These are phyloP conservation scores for Gelatoporia subvermispora DNA, from an alignment of 768 basidiomycete species.

Conservation along the genomic window DNA sequence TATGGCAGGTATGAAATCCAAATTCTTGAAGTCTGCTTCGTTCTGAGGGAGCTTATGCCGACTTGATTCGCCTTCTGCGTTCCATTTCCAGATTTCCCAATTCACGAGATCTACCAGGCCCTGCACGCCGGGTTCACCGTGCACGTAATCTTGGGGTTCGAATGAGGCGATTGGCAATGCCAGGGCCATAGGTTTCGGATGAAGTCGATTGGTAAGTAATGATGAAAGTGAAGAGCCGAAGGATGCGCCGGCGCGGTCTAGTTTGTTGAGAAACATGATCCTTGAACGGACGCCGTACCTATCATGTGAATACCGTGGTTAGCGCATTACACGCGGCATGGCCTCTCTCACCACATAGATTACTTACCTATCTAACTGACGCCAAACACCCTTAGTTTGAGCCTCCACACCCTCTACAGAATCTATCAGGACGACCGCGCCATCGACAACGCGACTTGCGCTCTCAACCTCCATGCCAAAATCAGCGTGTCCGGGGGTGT, in stretches of 20 bases:
- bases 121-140: slow-evolving; percentile 79
- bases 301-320: neutral
- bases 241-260: slow-evolving; percentile 84
- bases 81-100: slow-evolving; percentile 82
- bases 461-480: slow-evolving; percentile 98
- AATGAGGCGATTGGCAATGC: slow-evolving; percentile 79
- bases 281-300: slow-evolving; percentile 80
- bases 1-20: slow-evolving; percentile 40
- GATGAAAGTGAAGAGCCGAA: slow-evolving; percentile 69
- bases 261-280: slow-evolving; percentile 82
- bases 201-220: slow-evolving; percentile 67
- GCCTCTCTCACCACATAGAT: slow-evolving; percentile 30
- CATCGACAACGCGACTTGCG: slow-evolving; percentile 85
- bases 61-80: slow-evolving; percentile 40
- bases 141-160: slow-evolving; percentile 53
- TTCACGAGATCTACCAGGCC: slow-evolving; percentile 80
- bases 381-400: slow-evolving; percentile 88
- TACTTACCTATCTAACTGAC: slow-evolving; percentile 74
- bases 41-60: slow-evolving; percentile 46
- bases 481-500: slow-evolving; percentile 90
- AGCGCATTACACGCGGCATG: neutral
- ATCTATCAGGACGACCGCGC: slow-evolving; percentile 83
- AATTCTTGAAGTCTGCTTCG: slow-evolving; percentile 36
- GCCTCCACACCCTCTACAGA: slow-evolving; percentile 90
- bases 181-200: slow-evolving; percentile 66